Percentiles rank a stretch among this genome's conserved stretches.
These are phyloP conservation scores for Catunica adiposa DNA, from an alignment of 2,329 filamentous ascomycete genomes.

Conservation along the genomic window DNA sequence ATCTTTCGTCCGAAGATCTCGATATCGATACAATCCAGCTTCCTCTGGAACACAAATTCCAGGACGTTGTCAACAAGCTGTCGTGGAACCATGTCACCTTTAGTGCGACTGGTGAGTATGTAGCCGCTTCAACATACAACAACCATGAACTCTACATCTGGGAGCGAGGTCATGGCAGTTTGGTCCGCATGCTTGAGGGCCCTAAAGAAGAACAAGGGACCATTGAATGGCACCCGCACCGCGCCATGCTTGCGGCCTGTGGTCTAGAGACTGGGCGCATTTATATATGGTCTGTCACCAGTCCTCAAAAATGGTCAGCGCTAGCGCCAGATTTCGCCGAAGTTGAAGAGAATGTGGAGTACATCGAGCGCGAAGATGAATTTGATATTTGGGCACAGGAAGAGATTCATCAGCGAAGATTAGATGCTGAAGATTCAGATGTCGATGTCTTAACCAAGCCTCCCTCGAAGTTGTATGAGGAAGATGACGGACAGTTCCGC, in stretches of 20 bases:
- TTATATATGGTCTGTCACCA: constrained; percentile 91
- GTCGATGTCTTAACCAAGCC: constrained; percentile 77
- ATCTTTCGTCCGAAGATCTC: constrained; percentile 50
- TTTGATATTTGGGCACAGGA: constrained; percentile 95
- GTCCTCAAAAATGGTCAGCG: constrained; percentile 92
- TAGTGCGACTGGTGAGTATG: constrained; percentile 84
- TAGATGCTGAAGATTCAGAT: constrained; percentile 85
- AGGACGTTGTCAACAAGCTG: constrained; percentile 87
- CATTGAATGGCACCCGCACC: constrained; percentile 90
- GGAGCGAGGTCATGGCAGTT: constrained; percentile 82
- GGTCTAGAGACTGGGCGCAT: constrained; percentile 85
- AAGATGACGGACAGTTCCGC: constrained; percentile 49
- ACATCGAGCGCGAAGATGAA: constrained; percentile 87
- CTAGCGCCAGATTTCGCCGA: constrained; percentile 93
- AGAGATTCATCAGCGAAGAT: constrained; percentile 75
- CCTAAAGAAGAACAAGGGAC: constrained; percentile 92
- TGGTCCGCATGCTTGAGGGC: constrained; percentile 93
- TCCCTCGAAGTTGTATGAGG: constrained; percentile 42
- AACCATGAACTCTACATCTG: constrained; percentile 98
- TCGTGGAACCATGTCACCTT: constrained; percentile 97
- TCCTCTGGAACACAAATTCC: constrained; percentile 92
- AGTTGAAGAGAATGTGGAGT: constrained; percentile 96
- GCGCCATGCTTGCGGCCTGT: constrained; percentile 75
- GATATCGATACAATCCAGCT: constrained; percentile 76
- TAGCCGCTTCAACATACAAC: constrained; percentile 91